Conservation (phyloP, 805 yeast species). For the Candida odintsovae region DNA sequence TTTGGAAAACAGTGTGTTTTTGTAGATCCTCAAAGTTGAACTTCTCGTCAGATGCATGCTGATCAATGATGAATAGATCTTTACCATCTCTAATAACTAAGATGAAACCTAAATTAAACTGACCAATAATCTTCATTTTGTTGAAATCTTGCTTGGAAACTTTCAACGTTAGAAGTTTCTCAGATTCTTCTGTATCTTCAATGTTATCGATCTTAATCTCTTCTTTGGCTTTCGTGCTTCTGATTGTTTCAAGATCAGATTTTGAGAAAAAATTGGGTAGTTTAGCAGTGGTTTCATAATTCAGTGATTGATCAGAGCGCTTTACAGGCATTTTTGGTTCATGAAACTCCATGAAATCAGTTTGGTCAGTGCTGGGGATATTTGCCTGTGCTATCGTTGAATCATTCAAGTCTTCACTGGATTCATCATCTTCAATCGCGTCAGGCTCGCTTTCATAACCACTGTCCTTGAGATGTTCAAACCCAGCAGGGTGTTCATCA, state of each 20-base stretch:
- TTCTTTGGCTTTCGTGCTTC: background rate
- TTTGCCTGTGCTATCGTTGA: background rate
- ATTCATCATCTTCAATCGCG: slow-evolving; percentile 1
- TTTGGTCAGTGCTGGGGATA: background rate
- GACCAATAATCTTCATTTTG: slow-evolving; percentile 80
- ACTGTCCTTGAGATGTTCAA: background rate
- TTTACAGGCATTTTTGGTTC: background rate
- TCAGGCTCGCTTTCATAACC: slow-evolving; percentile 1
- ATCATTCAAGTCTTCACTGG: slow-evolving; percentile 1
- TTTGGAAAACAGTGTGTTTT: slow-evolving; percentile 47
- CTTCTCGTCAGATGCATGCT: slow-evolving; percentile 97
- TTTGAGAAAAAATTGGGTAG: slow-evolving; percentile 6
- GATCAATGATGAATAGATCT: slow-evolving; percentile 89
- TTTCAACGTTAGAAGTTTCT: slow-evolving; percentile 48
- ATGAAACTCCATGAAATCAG: slow-evolving; percentile 1
- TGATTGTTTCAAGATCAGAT: background rate
- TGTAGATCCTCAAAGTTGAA: slow-evolving; percentile 77
- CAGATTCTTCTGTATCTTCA: slow-evolving; percentile 45
- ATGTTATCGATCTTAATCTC: slow-evolving; percentile 32
- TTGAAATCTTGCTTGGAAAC: slow-evolving; percentile 69
- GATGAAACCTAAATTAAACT: slow-evolving; percentile 94
- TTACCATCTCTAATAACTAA: slow-evolving; percentile 46
- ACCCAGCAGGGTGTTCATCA: background rate
- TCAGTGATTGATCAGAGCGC: background rate
- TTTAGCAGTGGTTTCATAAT: slow-evolving; percentile 7